A percentile compares a stretch with the other conserved stretches of the same genome.
These are phyloP conservation scores for Rubia tinctorum DNA, from an alignment of 305 asterid species.

Conservation along the genomic window DNA sequence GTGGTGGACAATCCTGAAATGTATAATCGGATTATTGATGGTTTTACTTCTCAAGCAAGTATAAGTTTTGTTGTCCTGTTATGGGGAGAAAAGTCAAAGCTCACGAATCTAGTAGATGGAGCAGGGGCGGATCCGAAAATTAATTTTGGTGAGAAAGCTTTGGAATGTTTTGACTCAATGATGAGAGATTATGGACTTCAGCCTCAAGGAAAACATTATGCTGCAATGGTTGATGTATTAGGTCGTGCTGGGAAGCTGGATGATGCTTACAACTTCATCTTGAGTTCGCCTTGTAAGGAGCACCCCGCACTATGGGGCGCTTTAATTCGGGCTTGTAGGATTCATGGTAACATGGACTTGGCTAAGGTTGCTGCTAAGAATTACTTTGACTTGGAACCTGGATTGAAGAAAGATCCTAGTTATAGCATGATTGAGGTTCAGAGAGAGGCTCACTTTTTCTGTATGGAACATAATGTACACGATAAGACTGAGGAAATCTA, in stretches of 20 bases:
- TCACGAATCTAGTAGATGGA: constrained; percentile 36
- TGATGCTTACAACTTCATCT: constrained; percentile 66
- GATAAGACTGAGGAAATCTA: constrained; percentile 48
- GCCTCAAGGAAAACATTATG: constrained; percentile 74
- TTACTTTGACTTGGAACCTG: constrained; percentile 75
- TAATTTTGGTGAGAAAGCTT: too few relatives aligned
- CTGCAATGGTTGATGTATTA: constrained; percentile 77
- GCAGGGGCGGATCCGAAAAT: too few relatives aligned
- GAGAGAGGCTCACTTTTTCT: constrained; percentile 66
- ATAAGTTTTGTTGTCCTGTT: constrained; percentile 68
- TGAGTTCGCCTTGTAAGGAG: constrained; percentile 51
- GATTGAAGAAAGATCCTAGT: constrained; percentile 79
- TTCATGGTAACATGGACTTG: constrained; percentile 71
- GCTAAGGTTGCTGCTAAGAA: constrained; percentile 72
- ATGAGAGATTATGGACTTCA: constrained; percentile 61
- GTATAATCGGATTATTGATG: constrained; percentile 50
- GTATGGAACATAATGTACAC: constrained; percentile 80
- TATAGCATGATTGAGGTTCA: constrained; percentile 91
- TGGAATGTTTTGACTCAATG: constrained; percentile 68
- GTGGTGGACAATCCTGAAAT: constrained; percentile 80
- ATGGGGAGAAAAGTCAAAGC: constrained; percentile 87
- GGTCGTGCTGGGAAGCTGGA: constrained; percentile 83
- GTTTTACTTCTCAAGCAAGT: constrained; percentile 48
- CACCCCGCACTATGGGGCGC: constrained; percentile 94
- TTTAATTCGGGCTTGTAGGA: constrained; percentile 75